These are phyloP conservation scores for Cercospora citrullina DNA, from an alignment of 2,329 filamentous ascomycete species.

Conservation along the genomic window DNA sequence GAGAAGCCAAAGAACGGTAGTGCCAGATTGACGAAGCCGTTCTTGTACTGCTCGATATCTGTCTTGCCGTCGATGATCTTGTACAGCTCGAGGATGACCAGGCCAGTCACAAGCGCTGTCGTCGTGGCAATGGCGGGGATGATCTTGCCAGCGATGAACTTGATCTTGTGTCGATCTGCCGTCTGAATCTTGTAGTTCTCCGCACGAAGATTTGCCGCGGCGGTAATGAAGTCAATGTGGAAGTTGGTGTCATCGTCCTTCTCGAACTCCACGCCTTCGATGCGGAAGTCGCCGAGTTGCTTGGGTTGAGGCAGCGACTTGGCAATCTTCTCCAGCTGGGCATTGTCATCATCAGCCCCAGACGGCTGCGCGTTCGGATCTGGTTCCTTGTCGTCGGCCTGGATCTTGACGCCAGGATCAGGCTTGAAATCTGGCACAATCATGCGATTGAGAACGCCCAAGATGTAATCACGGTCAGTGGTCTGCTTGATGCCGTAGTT, in stretches of 20 bases:
- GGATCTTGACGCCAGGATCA: constrained; percentile 89
- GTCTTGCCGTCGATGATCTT: constrained; percentile 95
- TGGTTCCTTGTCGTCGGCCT: constrained; percentile 91
- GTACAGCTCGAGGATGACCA: constrained; percentile 90
- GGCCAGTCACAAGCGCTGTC: constrained; percentile 88
- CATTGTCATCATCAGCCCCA: constrained; percentile 62
- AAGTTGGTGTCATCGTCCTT: constrained; percentile 98
- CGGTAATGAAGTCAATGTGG: constrained; percentile 99
- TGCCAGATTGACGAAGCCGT: constrained; percentile 95
- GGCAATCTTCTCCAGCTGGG: constrained; percentile 73
- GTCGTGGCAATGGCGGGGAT: constrained; percentile 98
- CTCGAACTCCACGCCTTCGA: constrained; percentile 92
- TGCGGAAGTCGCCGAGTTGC: constrained; percentile 80
- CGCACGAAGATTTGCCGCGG: constrained; percentile 91
- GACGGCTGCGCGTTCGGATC: constrained; percentile 72
- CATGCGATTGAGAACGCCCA: constrained; percentile 82
- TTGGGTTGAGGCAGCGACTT: constrained; percentile 74
- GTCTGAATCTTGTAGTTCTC: constrained; percentile 97
- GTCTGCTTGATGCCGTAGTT: constrained; percentile 89
- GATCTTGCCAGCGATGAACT: constrained; percentile 99
- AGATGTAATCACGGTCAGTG: constrained; percentile 67
- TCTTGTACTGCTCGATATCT: constrained; percentile 99
- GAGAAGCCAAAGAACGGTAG: constrained; percentile 98
- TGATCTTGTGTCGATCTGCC: constrained; percentile 95
- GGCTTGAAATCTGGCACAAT: constrained; percentile 95